Base-by-base conservation (phyloP, 805 yeast species). In the Lipomyces lipofer region DNA sequence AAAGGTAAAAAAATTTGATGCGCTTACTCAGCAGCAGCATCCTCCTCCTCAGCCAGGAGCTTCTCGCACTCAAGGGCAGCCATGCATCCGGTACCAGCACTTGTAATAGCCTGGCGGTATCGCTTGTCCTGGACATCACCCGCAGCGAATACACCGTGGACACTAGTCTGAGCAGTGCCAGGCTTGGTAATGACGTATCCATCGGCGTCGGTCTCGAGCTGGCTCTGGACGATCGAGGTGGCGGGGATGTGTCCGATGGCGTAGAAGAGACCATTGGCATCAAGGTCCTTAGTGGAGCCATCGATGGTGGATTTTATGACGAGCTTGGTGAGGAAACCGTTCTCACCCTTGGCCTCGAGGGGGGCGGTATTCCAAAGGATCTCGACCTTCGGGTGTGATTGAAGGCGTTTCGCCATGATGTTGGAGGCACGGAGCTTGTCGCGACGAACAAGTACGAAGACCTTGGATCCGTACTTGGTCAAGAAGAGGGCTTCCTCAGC, bases 61-160 rank as follows among this genome's bases (percentile, higher is more conserved):
- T 82, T 85, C 76, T 91, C 97, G 68, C 92, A 88, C 67, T 94
- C 98, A 59, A 94, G 80, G 57, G 96, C 99, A 67, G 99, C 99
- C 97, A 91, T 92, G 80, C 99, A 94, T 61, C 99, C 99, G 60
- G 96, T 81, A 69, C 99, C 99, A n/a, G 99, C 99, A 71, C 97
- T 90, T 39, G 99, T 94, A 69, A 94, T 89, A 55, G 99, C 99
- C 78, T 94, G 99, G 83, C 99, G 88, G 75, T 92, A 94, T 71
- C 81, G 82, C 73, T 88, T 85, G 75, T 94, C 99, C 75, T 94
- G 99, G 54, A 94, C 99, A 70, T 94, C 99, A 75, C 99, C 99
- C 56, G 99, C 99, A 57, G 99, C 99, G 65, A 86, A 94, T 59
- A 94, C 88, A 71, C 97, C 98, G 67, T 80, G 81, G 56, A 92